Conservation (phyloP, 1,284 basidiomycete genomes). For the Dichomitus squalens region DNA sequence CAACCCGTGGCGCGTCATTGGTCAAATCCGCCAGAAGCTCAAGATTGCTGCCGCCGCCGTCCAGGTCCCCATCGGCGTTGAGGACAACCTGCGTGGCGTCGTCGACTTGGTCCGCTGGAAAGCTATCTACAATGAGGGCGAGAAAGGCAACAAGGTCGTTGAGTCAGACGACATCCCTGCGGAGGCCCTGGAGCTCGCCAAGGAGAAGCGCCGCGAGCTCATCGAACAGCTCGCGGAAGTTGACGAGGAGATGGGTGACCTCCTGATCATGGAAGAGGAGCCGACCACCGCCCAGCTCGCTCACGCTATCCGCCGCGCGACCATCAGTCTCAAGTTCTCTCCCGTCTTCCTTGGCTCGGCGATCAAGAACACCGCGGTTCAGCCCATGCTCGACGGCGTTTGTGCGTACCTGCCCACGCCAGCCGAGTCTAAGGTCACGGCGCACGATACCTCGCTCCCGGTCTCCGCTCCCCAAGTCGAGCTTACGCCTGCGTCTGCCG, state of each 20-base stretch:
- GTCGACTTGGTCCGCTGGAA: slow-evolving; percentile 97
- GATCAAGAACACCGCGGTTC: slow-evolving; percentile 97
- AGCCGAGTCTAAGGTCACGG: slow-evolving; percentile 77
- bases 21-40: slow-evolving; percentile 92
- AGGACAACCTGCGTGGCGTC: slow-evolving; percentile 88
- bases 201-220: slow-evolving; percentile 86
- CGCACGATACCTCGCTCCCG: slow-evolving; percentile 82
- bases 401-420: slow-evolving; percentile 96
- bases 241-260: slow-evolving; percentile 92
- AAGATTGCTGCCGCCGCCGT: slow-evolving; percentile 94
- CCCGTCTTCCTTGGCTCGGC: slow-evolving; percentile 98
- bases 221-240: slow-evolving; percentile 96
- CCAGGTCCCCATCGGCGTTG: slow-evolving; percentile 93
- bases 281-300: slow-evolving; percentile 79
- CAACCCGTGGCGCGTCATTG: slow-evolving; percentile 95
- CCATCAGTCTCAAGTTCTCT: slow-evolving; percentile 87
- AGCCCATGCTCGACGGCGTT: slow-evolving; percentile 93
- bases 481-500: slow-evolving; percentile 79
- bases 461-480: slow-evolving; percentile 69
- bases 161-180: slow-evolving; percentile 90
- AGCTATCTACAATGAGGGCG: slow-evolving; percentile 92
- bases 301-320: slow-evolving; percentile 87
- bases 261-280: slow-evolving; percentile 85
- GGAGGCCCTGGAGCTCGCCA: slow-evolving; percentile 71
- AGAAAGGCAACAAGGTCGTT: slow-evolving; percentile 87